Conservation (phyloP, 176 grass and related monocot genomes). For the Oryza coarctata region DNA sequence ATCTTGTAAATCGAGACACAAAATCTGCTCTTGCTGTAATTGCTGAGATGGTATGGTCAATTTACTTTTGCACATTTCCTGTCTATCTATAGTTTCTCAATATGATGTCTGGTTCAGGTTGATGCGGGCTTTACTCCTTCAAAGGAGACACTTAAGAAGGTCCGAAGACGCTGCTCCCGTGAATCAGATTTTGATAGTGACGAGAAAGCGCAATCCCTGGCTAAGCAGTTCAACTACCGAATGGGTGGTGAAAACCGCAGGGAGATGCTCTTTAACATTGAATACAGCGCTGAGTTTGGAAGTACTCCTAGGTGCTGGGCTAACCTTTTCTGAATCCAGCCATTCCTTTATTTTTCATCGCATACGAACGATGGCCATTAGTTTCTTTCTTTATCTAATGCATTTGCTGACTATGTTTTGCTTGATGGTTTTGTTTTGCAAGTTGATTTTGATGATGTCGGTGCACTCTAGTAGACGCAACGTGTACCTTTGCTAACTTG, state of each 20-base stretch:
- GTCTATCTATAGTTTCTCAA: conserved; percentile 1
- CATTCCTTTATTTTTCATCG: neutral
- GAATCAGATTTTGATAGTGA: conserved; percentile 76
- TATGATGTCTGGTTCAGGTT: conserved; percentile 51
- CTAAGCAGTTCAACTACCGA: conserved; percentile 61
- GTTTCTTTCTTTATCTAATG: neutral
- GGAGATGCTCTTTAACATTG: conserved; percentile 73
- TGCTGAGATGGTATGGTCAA: conserved; percentile 61
- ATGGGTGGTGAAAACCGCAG: conserved; percentile 71
- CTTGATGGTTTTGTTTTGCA: conserved; percentile 5
- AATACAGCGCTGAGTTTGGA: conserved; percentile 66
- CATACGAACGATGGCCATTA: neutral
- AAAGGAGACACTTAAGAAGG: conserved; percentile 79
- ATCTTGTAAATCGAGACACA: conserved; percentile 73
- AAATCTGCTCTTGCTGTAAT: conserved; percentile 73
- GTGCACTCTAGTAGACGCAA: conserved; percentile 30
- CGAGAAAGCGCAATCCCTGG: conserved; percentile 61
- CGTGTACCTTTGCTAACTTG: neutral
- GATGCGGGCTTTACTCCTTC: conserved; percentile 73
- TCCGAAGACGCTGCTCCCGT: conserved; percentile 80
- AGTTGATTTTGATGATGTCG: conserved; percentile 25
- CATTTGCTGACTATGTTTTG: neutral
- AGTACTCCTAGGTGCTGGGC: conserved; percentile 32
- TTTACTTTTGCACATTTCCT: neutral
- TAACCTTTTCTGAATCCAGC: neutral